Conservation (phyloP, 345 rosid genomes). For the Acer campestre region DNA sequence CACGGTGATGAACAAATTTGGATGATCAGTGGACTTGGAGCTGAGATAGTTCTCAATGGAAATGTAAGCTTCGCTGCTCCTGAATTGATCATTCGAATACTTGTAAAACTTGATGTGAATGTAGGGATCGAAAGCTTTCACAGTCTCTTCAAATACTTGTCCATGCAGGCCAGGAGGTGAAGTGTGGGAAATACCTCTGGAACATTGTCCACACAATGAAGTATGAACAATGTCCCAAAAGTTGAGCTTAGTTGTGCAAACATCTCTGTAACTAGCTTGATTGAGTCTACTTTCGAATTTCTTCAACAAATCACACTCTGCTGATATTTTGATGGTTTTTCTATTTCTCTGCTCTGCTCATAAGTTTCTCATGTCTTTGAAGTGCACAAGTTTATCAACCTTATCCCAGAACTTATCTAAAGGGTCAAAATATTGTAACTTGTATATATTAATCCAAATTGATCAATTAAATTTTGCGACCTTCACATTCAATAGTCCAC, state of each 20-base stretch:
- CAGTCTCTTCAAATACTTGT: neutral
- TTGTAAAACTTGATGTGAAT: conserved; percentile 48
- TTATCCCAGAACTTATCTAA: too few relatives aligned
- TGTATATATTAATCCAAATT: too few relatives aligned
- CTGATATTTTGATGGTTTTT: neutral
- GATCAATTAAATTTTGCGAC: too few relatives aligned
- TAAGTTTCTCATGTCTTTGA: neutral
- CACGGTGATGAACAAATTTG: too few relatives aligned
- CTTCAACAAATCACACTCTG: neutral
- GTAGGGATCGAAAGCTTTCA: conserved; percentile 34
- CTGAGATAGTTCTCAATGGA: conserved; percentile 48
- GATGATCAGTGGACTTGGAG: conserved; percentile 27
- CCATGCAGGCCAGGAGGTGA: neutral
- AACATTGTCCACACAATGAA: neutral
- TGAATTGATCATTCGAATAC: conserved; percentile 34
- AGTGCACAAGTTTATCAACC: neutral
- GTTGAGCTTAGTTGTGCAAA: neutral
- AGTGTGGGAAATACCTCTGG: neutral
- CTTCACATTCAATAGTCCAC: too few relatives aligned
- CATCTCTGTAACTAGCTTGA: neutral
- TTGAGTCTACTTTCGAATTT: neutral
- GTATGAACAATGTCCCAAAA: neutral
- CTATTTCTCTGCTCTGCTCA: neutral
- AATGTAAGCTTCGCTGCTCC: conserved; percentile 39
- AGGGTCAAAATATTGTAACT: too few relatives aligned